These are phyloP conservation scores for Fusarium papillatum DNA, from an alignment of 2,329 filamentous ascomycete genomes.

Conservation along the genomic window DNA sequence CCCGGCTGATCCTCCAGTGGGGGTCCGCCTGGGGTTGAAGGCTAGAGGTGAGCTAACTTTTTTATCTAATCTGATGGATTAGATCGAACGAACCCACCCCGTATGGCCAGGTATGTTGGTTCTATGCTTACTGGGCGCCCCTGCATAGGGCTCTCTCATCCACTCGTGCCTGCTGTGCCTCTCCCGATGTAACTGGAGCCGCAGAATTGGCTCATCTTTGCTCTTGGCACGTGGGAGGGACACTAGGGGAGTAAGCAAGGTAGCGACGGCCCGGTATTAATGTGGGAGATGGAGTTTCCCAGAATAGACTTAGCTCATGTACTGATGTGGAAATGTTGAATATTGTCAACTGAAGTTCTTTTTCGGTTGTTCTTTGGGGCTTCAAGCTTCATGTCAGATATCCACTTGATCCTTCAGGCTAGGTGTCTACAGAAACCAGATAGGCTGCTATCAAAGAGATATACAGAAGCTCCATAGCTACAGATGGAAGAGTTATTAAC, in stretches of 20 bases:
- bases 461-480: neutral
- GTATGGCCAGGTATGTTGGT: constrained; percentile 5
- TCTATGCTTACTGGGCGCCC: neutral
- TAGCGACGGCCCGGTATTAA: neutral
- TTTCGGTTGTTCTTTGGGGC: neutral
- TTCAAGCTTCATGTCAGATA: neutral
- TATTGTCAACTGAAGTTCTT: neutral
- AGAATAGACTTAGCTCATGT: neutral
- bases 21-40: neutral
- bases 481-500: neutral
- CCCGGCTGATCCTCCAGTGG: neutral
- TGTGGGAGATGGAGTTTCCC: neutral
- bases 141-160: neutral
- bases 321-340: neutral
- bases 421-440: neutral
- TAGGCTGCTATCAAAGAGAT: too few species aligned
- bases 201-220: neutral
- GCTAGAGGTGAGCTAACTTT: neutral
- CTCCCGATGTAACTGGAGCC: neutral
- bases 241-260: neutral
- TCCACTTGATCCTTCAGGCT: neutral
- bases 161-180: neutral
- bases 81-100: neutral
- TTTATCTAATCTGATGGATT: constrained; percentile 10
- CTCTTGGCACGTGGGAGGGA: neutral